A percentile compares a stretch with the other conserved stretches of the same genome.
Evolutionary conservation across 2,329 filamentous ascomycete genomes (phyloP).

Genomic region (Paecilomyces formosus): DNA sequence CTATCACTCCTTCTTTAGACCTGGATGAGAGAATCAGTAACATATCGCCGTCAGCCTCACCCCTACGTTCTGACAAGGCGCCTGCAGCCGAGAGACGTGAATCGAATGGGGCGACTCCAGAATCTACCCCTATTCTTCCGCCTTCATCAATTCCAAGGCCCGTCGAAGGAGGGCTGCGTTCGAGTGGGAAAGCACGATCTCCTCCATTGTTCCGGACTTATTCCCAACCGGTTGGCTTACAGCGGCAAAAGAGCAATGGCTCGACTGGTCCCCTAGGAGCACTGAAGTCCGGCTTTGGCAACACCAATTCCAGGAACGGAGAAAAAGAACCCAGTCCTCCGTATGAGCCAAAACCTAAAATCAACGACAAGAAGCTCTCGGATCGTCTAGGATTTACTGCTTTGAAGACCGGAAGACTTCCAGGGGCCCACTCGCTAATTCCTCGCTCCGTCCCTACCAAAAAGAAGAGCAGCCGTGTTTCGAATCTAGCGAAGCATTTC

Average conservation of each 20-base stretch:
- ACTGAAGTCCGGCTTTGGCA: conserved; percentile 15
- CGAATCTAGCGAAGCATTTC: conserved; percentile 88
- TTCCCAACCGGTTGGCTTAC: conserved; percentile 41
- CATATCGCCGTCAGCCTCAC: conserved; percentile 8
- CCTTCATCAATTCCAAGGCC: conserved; percentile 34
- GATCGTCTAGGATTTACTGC: conserved; percentile 62
- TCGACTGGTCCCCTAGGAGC: conserved; percentile 10
- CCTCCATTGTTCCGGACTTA: conserved; percentile 45
- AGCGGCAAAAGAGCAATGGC: conserved; percentile 19
- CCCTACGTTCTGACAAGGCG: conserved; percentile 3
- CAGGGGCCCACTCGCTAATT: conserved; percentile 62
- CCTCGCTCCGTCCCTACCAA: conserved; percentile 71
- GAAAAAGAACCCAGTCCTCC: conserved; percentile 16
- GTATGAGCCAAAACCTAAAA: conserved; percentile 26
- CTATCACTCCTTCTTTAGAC: conserved; percentile 4
- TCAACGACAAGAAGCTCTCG: conserved; percentile 65
- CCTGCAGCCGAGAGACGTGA: conserved; percentile 10
- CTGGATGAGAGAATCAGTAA: conserved; percentile 5
- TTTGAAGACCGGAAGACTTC: conserved; percentile 51
- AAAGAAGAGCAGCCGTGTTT: conserved; percentile 70
- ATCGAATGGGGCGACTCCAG: conserved; percentile 5
- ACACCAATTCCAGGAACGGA: conserved; percentile 11
- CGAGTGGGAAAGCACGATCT: conserved; percentile 29
- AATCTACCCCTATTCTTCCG: conserved; percentile 17
- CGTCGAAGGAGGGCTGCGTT: conserved; percentile 28